Base-by-base conservation (phyloP, 805 yeast species). In the Kazachstania martiniae region DNA sequence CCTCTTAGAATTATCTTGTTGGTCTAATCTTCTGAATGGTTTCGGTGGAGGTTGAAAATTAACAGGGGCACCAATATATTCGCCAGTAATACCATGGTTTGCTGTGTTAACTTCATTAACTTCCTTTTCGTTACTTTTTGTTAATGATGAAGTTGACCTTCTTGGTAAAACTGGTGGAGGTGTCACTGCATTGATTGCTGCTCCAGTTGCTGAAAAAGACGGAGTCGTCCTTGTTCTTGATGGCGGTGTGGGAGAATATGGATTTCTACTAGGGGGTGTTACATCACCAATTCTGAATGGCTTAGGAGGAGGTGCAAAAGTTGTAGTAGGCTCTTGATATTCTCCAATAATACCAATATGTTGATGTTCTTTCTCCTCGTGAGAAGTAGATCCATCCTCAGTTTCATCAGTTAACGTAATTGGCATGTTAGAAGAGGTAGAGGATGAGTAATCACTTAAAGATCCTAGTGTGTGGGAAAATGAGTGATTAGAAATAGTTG, bases 281-380 rank as follows among this genome's bases (percentile, higher is more conserved):
- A n/a, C n/a, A n/a, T n/a, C n/a, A n/a, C n/a, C n/a, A 34, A 28
- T 29, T 45, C 49, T 22, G 40, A 40, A 42, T 43, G 66, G 36
- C 54, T 47, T 57, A 49, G 64, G 51, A 3, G 72, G 72, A 13
- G 71, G 68, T 4, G 65, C 61, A 33, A 54, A 57, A 25, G 9
- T 57, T 39, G 33, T 63, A 49, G 21, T 53, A 18, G 36, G 35
- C 13, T 38, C 42, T 9, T 34, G 33, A 27, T 40, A 42, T 9
- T 21, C 44, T 0, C 66, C 66, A 3, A 65, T 47, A 26, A 65
- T 49, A 12, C 55, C 49, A n/a, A 52, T 25, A 19, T 44, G 41
- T 46, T 55, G 53, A 29, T 35, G 48, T 15, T 58, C 41, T 18
- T n/a, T n/a, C n/a, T n/a, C n/a, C n/a, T n/a, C n/a, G n/a, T n/a